A percentile compares a stretch with the other conserved stretches of the same genome.
phyloP scores from a whole-genome alignment of 169 alveolate species.

The Eimeria zaria region DNA sequence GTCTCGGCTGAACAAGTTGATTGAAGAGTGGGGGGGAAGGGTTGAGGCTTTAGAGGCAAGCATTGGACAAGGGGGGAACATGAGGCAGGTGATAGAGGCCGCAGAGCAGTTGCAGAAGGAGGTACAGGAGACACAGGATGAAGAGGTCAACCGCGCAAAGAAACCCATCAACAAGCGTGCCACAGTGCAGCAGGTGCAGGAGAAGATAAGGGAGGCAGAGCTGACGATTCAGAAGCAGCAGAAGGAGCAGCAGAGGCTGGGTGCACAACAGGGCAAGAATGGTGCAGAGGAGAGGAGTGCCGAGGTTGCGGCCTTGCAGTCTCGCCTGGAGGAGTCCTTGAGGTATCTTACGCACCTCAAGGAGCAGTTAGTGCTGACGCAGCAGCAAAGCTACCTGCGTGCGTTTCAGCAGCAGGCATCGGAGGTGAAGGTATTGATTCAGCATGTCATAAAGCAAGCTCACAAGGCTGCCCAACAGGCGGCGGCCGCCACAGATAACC shows the following conservation, averaged over 20 bases:
- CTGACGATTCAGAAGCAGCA: conserved; percentile 72
- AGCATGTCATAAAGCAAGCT: neutral
- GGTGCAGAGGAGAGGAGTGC: conserved; percentile 1
- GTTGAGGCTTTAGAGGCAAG: conserved; percentile 29
- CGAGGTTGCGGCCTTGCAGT: conserved; percentile 22
- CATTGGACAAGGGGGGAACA: conserved; percentile 2
- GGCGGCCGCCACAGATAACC: conserved; percentile 39
- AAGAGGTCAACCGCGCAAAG: conserved; percentile 58
- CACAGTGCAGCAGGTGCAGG: conserved; percentile 84
- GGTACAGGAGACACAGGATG: conserved; percentile 55
- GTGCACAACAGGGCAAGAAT: neutral
- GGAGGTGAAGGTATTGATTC: conserved; percentile 26
- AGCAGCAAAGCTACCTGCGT: conserved; percentile 84
- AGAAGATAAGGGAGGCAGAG: conserved; percentile 81
- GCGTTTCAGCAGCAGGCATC: conserved; percentile 64
- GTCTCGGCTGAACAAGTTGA: conserved; percentile 7
- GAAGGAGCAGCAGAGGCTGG: conserved; percentile 69
- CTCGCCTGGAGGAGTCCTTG: conserved; percentile 75
- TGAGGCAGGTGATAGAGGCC: conserved; percentile 14
- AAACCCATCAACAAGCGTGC: conserved; percentile 81
- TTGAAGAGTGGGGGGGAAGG: conserved; percentile 26
- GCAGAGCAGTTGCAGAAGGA: conserved; percentile 63
- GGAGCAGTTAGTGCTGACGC: conserved; percentile 82
- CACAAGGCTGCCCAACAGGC: conserved; percentile 64
- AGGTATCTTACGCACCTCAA: conserved; percentile 72